These are phyloP conservation scores for Glycine latifolia DNA, from an alignment of 306 rosid species.

Conservation along the genomic window DNA sequence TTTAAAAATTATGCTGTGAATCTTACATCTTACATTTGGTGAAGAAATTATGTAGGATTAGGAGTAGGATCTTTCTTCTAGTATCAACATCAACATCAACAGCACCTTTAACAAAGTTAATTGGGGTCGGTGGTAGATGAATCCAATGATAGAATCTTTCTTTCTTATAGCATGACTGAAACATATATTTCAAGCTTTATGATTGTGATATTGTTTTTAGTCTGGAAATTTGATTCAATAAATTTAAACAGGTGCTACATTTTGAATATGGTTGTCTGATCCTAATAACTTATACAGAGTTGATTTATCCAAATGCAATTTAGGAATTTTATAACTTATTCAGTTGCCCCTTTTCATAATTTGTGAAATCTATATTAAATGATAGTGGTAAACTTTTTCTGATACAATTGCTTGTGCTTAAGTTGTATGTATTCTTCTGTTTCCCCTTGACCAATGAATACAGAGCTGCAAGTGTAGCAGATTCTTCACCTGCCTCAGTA, in stretches of 20 bases:
- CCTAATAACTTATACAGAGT: not conserved
- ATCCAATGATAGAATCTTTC: not conserved
- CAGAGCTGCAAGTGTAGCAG: slow-evolving; percentile 92
- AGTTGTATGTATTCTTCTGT: slow-evolving; percentile 35
- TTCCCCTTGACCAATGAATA: slow-evolving; percentile 68
- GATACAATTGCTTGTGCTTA: slow-evolving; percentile 24
- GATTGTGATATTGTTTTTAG: not conserved
- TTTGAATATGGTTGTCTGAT: slow-evolving; percentile 15
- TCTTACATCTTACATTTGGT: slow-evolving; percentile 31
- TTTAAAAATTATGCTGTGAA: not conserved
- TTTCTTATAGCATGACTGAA: slow-evolving; percentile 2
- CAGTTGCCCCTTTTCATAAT: not conserved
- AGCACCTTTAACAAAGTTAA: no score
- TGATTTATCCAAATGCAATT: slow-evolving; percentile 25
- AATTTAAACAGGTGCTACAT: not conserved
- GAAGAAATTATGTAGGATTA: not conserved
- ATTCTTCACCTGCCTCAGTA: slow-evolving; percentile 86
- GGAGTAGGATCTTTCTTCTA: not conserved
- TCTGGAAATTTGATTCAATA: not conserved
- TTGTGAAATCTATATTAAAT: slow-evolving; percentile 11
- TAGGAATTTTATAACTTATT: not conserved
- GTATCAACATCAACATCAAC: no score
- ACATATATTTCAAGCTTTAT: not conserved
- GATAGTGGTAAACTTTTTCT: not conserved
- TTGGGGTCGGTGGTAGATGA: no score